Percentiles rank a stretch among this genome's conserved stretches.
phyloP scores from a whole-genome alignment of 345 rosid species.

The Camelina sativa region DNA sequence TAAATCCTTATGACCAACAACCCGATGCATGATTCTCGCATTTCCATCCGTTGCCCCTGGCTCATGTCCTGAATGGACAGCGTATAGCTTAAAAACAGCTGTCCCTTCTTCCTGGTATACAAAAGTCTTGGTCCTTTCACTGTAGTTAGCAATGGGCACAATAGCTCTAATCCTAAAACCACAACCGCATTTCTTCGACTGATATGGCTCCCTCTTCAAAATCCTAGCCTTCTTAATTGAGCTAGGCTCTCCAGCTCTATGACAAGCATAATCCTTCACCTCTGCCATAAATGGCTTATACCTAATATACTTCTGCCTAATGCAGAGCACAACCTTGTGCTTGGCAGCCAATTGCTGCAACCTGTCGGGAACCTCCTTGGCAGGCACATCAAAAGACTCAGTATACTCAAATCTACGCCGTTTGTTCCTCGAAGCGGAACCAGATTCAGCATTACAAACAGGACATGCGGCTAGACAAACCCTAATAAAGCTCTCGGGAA shows the following conservation, averaged over 20 bases:
- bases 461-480: constrained; percentile 93
- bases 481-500: constrained; percentile 97
- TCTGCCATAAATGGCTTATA: constrained; percentile 99
- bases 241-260: constrained; percentile 89
- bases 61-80: constrained; percentile 98
- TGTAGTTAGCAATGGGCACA: constrained; percentile 90
- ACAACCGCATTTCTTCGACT: constrained; percentile 94
- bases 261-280: constrained; percentile 99
- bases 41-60: constrained; percentile 97
- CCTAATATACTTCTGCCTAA: constrained; percentile 97
- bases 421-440: constrained; percentile 78
- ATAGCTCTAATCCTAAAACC: constrained; percentile 97
- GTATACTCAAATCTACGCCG: constrained; percentile 93
- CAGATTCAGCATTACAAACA: constrained; percentile 73
- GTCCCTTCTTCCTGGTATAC: constrained; percentile 95
- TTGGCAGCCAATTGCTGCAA: constrained; percentile 93
- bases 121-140: constrained; percentile 93
- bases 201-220: constrained; percentile 98
- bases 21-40: constrained; percentile 96
- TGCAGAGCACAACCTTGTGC: constrained; percentile 96
- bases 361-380: constrained; percentile 85
- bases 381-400: constrained; percentile 93
- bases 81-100: constrained; percentile 91
- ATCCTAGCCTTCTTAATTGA: constrained; percentile 77
- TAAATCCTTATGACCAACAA: constrained; percentile 87